Conservation (phyloP, 169 alveolate species). For the Cryptosporidium tyzzeri region DNA sequence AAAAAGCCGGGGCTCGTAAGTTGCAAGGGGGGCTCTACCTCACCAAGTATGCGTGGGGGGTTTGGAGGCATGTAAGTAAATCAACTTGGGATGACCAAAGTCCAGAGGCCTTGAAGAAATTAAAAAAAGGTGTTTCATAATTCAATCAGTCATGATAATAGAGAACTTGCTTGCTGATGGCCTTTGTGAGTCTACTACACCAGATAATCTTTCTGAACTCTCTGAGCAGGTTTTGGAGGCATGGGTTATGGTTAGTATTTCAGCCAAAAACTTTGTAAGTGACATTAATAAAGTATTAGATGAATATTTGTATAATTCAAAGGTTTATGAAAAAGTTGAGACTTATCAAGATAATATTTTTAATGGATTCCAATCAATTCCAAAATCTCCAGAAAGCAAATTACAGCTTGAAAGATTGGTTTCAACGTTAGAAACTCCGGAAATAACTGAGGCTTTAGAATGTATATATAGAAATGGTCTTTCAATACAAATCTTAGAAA, state of each 20-base stretch:
- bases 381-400: not conserved
- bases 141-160: constrained; percentile 1
- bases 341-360: not conserved
- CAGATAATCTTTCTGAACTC: not conserved
- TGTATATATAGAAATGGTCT: constrained; percentile 8
- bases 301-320: not conserved
- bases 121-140: not conserved
- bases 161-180: not conserved
- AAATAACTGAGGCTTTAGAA: constrained; percentile 11
- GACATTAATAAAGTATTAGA: constrained; percentile 9
- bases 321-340: not conserved
- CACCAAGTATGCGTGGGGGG: constrained; percentile 54
- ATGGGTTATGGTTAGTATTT: not conserved
- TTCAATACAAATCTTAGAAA: constrained; percentile 7
- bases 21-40: constrained; percentile 24
- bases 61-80: constrained; percentile 29
- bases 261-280: not conserved
- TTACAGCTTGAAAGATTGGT: constrained; percentile 12
- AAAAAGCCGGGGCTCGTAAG: not conserved
- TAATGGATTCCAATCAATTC: not conserved
- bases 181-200: not conserved
- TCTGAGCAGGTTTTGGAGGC: constrained; percentile 11
- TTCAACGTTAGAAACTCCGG: not conserved
- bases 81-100: constrained; percentile 29
- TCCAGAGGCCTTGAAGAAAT: not conserved